A percentile compares a stretch with the other conserved stretches of the same genome.
These are phyloP conservation scores for Dioscorea dumetorum DNA, from an alignment of 106 monocot species.

Conservation along the genomic window DNA sequence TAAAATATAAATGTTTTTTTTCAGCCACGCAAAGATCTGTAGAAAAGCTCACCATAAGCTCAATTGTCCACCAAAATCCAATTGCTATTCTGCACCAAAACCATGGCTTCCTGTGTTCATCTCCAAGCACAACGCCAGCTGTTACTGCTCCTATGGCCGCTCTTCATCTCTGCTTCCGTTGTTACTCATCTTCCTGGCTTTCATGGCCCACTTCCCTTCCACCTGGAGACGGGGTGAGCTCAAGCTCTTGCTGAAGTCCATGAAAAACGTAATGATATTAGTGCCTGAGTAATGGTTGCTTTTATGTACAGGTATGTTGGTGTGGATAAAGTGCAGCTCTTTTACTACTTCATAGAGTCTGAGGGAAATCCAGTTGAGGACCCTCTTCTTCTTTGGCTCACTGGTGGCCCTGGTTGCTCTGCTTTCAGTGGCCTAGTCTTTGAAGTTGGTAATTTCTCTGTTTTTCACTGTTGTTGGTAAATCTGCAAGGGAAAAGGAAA, in stretches of 20 bases:
- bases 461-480: too few relatives aligned
- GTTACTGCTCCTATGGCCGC: too few relatives aligned
- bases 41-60: too few relatives aligned
- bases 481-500: too few relatives aligned
- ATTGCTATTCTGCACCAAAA: too few relatives aligned
- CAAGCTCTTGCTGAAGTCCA: neutral
- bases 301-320: constrained; percentile 33
- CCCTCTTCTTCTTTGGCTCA: constrained; percentile 52
- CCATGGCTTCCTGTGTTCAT: too few relatives aligned
- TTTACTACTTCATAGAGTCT: constrained; percentile 53
- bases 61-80: too few relatives aligned
- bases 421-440: constrained; percentile 21
- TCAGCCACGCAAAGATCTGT: too few relatives aligned
- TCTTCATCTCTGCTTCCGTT: neutral
- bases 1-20: too few relatives aligned
- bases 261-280: neutral
- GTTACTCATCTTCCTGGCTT: constrained; percentile 48
- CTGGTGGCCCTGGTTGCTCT: constrained; percentile 57
- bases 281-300: neutral
- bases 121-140: too few relatives aligned
- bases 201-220: constrained; percentile 32
- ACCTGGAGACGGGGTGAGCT: constrained; percentile 28
- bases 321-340: constrained; percentile 39
- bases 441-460: constrained; percentile 20
- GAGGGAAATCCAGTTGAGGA: constrained; percentile 37